These are phyloP conservation scores for Apiospora marii DNA, from an alignment of 2,329 filamentous ascomycete species.

Conservation along the genomic window DNA sequence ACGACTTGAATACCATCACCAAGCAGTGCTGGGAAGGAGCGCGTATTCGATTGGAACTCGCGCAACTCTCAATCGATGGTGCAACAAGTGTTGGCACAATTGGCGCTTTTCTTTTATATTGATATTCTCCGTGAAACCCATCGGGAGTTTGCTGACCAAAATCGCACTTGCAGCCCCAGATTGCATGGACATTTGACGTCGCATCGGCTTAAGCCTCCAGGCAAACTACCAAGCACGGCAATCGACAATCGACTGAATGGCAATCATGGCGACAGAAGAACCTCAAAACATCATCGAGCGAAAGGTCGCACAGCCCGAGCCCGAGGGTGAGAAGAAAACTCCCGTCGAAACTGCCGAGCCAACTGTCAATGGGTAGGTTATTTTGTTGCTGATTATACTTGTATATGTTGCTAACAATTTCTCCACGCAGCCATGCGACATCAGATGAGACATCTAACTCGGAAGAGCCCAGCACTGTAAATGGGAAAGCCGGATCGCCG, in stretches of 20 bases:
- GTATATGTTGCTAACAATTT: neutral
- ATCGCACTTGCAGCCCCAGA: neutral
- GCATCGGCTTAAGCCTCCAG: conserved; percentile 5
- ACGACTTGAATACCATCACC: neutral
- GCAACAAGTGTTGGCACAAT: neutral
- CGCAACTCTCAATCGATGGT: neutral
- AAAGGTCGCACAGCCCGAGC: conserved; percentile 31
- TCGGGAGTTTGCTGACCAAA: neutral
- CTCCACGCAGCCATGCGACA: conserved; percentile 32
- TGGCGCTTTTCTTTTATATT: neutral
- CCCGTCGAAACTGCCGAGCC: conserved; percentile 52
- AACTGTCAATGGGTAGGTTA: conserved; percentile 65
- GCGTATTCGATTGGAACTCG: neutral
- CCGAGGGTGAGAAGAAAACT: conserved; percentile 54
- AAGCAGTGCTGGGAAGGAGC: neutral
- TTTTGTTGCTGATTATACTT: conserved; percentile 35
- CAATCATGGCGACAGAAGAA: conserved; percentile 45
- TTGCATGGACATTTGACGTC: conserved; percentile 20
- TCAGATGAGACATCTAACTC: conserved; percentile 32
- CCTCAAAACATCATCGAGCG: conserved; percentile 36
- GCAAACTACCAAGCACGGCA: conserved; percentile 7
- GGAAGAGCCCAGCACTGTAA: conserved; percentile 32
- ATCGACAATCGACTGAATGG: conserved; percentile 30
- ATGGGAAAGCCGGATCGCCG: conserved; percentile 34
- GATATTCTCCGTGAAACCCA: neutral